phyloP scores from a whole-genome alignment of 164 flowering plant genomes.

The Macadamia tetraphylla region DNA sequence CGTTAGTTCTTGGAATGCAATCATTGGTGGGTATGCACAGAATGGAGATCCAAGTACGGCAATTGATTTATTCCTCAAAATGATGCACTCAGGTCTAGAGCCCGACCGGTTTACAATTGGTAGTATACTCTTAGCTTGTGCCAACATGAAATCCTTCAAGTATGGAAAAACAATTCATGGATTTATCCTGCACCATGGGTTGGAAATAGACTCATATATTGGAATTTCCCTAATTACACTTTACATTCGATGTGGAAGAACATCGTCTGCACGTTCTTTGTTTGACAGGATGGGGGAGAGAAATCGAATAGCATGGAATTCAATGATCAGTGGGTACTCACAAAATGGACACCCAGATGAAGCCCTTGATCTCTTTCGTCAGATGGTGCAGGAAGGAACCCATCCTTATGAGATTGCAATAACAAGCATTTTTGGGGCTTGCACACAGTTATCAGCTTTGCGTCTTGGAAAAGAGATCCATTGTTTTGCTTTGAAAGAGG shows the following conservation, averaged over 20 bases:
- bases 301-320: constrained; percentile 54
- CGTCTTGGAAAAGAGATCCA: constrained; percentile 56
- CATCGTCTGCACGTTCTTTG: constrained; percentile 23
- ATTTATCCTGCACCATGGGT: constrained; percentile 43
- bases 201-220: constrained; percentile 46
- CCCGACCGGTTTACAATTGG: constrained; percentile 56
- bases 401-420: constrained; percentile 42
- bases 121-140: constrained; percentile 57
- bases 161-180: constrained; percentile 60
- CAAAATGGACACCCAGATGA: constrained; percentile 39
- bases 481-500: constrained; percentile 42
- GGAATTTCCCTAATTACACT: constrained; percentile 48
- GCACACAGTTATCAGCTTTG: constrained; percentile 53
- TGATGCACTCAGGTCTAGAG: constrained; percentile 36
- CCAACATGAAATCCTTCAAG: constrained; percentile 31
- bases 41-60: constrained; percentile 53
- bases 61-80: constrained; percentile 34
- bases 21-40: constrained; percentile 57
- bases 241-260: constrained; percentile 41
- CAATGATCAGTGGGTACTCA: constrained; percentile 65
- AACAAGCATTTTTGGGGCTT: constrained; percentile 38
- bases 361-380: constrained; percentile 38
- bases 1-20: constrained; percentile 68
- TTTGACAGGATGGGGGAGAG: constrained; percentile 43
- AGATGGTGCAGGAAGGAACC: constrained; percentile 37